Evolutionary conservation across 1,284 basidiomycete genomes (phyloP), one percentile per base, ranked within the genome.

Genomic region (Sporisorium reilianum): DNA sequence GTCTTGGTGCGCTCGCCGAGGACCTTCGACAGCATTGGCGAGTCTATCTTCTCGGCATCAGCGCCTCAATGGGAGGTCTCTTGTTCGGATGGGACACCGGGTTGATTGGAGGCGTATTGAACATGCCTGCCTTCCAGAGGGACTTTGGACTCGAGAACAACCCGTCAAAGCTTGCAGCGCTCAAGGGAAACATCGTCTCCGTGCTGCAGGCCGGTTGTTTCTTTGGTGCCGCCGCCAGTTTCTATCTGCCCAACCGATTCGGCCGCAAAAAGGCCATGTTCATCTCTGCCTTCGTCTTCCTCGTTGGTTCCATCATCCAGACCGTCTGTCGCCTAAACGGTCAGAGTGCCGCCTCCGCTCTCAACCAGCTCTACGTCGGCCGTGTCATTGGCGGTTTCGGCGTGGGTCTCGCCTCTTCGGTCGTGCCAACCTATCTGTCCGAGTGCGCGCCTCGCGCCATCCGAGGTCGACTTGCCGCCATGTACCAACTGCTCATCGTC

Each of bases 401-500:
- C 16, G 68, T 75, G 23, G 73, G 73, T 36, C 68, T 71, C 14
- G 64, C 68, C 2, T 71, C 67, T 3, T 67, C 68, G 58, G 70
- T 84, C 41, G 65, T 84, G 58, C 77, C 84, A 36, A 84, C 82
- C 22, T 85, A 84, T 48, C 78, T 83, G 34, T 69, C 74, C 22
- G 75, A 82, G 55, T 80, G 79, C 61, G 78, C 79, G 22, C 82
- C 82, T 40, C 76, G 79, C 30, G 67, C 81, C 28, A 80, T 83
- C n/a, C 84, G 84, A 40, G 84, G 84, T 51, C 55, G 84, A 23
- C 78, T 85, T 50, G 84, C 84, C 20, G 83, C 80, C 51, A 84
- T 83, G 64, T 88, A 87, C 85, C 87, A 88, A 75, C 82, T 87
- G 4, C 67, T 78, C 36, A 78, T 75, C 48, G 80, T 82, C 26